Evolutionary conservation across 208 protist species (phyloP).

Genomic region (Endotrypanum monterogeii): DNA sequence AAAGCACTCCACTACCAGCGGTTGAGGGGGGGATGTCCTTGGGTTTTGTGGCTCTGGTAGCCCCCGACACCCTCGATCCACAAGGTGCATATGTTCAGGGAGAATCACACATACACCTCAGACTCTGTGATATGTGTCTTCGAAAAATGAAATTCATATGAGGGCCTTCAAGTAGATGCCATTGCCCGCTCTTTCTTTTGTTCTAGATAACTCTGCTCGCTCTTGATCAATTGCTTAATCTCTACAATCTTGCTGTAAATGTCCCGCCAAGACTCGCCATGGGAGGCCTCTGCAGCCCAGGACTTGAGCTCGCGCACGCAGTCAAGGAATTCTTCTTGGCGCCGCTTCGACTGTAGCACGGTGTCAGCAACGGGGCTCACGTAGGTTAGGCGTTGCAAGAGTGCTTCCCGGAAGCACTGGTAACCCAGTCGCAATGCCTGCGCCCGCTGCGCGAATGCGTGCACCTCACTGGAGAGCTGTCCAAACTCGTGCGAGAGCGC

Average conservation of each 20-base stretch:
- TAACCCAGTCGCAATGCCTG: slow-evolving; percentile 61
- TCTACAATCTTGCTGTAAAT: slow-evolving; percentile 77
- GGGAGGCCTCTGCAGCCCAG: slow-evolving; percentile 68
- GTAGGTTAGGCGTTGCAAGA: slow-evolving; percentile 83
- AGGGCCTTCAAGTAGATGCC: slow-evolving; percentile 1
- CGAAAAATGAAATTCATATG: not conserved
- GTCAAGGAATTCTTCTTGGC: slow-evolving; percentile 78
- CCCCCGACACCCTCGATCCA: not conserved
- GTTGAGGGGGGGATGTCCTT: not conserved
- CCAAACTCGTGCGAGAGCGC: slow-evolving; percentile 31
- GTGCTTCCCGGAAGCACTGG: slow-evolving; percentile 64
- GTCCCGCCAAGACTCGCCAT: slow-evolving; percentile 75
- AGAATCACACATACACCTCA: not conserved
- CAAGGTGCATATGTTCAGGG: not conserved
- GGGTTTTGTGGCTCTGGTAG: not conserved
- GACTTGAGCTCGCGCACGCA: slow-evolving; percentile 70
- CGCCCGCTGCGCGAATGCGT: slow-evolving; percentile 60
- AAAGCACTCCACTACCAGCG: not conserved
- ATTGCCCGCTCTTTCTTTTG: slow-evolving; percentile 26
- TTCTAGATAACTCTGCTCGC: slow-evolving; percentile 45
- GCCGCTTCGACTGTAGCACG: slow-evolving; percentile 58
- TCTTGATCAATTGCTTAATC: slow-evolving; percentile 69
- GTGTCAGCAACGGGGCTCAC: slow-evolving; percentile 51
- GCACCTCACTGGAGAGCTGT: slow-evolving; percentile 39
- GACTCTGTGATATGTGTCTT: not conserved